Evolutionary conservation across 805 yeast genomes (phyloP), one percentile per base, ranked within the genome.

Genomic region (Kuraishia ogatae): DNA sequence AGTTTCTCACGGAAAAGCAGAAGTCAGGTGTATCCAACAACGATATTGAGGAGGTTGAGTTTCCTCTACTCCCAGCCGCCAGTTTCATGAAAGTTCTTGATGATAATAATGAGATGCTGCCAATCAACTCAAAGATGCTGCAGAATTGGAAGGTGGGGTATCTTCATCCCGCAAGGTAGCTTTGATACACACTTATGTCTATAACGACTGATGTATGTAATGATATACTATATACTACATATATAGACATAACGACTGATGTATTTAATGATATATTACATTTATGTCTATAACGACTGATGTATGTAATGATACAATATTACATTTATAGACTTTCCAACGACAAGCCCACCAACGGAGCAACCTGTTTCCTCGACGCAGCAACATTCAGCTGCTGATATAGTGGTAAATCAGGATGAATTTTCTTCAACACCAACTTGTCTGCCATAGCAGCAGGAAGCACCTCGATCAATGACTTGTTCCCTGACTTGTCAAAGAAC

Each of bases 301-400:
- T 35, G 43, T 17, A 35, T 35, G 43, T 35, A 35, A 35, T 35
- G n/a, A 35, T 15, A 10, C n/a, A n/a, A n/a, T n/a, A n/a, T n/a
- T n/a, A n/a, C n/a, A n/a, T 35, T 17, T 35, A 35, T 10, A 35
- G 15, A 11, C 17, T 35, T 11, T 35, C 17, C 43, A 35, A 15
- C n/a, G 43, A 35, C n/a, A 35, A 3, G 35, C 63, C 60, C 39
- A 79, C 54, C 15, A 74, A 64, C 1, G 97, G 97, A 3, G 89
- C 96, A 13, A 91, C 89, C 65, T 88, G 96, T 66, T 92, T 92
- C 62, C 97, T 78, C 39, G 94, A 87, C 1, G 93, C 92, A 7
- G 70, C 66, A 15, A 77, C 62, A 57, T 86, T 82, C 4, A 54
- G 58, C 58, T 75, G 76, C 64, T 86, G 87, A 59, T 71, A 64